Base-by-base conservation (phyloP, 495 filamentous ascomycete species). In the Coniosporium apollinis region DNA sequence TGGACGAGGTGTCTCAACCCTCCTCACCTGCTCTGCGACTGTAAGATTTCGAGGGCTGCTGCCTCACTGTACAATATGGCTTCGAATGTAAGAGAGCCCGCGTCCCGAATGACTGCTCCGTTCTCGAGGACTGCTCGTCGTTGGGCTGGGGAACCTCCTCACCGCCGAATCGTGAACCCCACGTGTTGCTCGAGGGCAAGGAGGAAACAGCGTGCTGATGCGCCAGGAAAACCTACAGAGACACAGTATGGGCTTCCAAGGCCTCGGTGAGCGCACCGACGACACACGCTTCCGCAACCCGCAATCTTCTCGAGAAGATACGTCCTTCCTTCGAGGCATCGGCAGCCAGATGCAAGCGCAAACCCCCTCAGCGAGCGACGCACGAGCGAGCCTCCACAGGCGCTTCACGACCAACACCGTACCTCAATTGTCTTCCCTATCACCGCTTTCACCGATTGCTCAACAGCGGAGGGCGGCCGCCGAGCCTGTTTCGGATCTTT, bases 361-460 rank as follows among this genome's bases (percentile, higher is more conserved):
- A 16, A 43, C 34, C 15, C 21, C 41, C 10, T 13, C 41, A 20
- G 38, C 38, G n/a, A 69, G 66, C 44, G 79, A 83, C 44, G 65
- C 67, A 34, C 70, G 84, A 55, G 66, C 68, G 28, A 76, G 73
- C 43, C 62, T 93, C 44, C 82, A 85, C 57, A 79, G 89, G 55
- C 78, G 89, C 41, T 94, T 94, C 63, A 97, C 89, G 37, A 89
- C 84, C 37, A 81, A 83, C 49, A 80, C 79, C 59, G 64, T 91
- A 56, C 79, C 82, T 43, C 81, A 78, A 47, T 31, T 48, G 19
- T 38, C 33, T 22, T 45, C 50, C 1, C 38, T 48, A 28, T 41
- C 69, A 33, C 73, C 79, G 39, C 36, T 87, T 64, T 77, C 69
- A 33, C 73, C 79, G 39, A 67, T 91, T 54, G 73, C 68, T 30